A percentile compares a stretch with the other conserved stretches of the same genome.
These are phyloP conservation scores for Blastobotrys raffinosifermentans DNA, from an alignment of 1,139 yeast genomes.

Conservation along the genomic window DNA sequence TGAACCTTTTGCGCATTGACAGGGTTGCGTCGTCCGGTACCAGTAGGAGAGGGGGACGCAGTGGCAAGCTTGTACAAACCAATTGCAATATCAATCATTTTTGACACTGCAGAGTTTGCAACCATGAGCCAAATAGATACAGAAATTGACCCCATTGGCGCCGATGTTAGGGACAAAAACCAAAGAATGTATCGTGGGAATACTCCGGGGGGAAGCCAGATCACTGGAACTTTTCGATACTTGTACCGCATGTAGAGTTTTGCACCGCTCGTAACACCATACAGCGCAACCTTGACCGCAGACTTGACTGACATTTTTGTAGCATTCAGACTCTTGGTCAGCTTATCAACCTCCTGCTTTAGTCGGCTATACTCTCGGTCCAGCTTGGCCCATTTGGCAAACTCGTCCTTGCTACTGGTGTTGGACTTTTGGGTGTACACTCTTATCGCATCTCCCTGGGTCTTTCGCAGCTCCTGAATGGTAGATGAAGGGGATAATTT, in stretches of 20 bases:
- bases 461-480: slow-evolving; percentile 35
- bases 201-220: slow-evolving; percentile 54
- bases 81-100: background rate
- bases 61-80: no score
- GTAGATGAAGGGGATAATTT: slow-evolving; percentile 34
- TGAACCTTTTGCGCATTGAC: no score
- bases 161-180: slow-evolving; percentile 55
- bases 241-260: slow-evolving; percentile 47
- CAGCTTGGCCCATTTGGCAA: slow-evolving; percentile 93
- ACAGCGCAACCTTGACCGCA: slow-evolving; percentile 24
- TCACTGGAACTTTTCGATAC: slow-evolving; percentile 53
- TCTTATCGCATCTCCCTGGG: slow-evolving; percentile 43
- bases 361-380: slow-evolving; percentile 65
- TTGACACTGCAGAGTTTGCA: slow-evolving; percentile 25
- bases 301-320: slow-evolving; percentile 36
- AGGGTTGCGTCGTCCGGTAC: no score
- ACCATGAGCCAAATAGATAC: slow-evolving; percentile 36
- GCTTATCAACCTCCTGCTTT: slow-evolving; percentile 44
- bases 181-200: slow-evolving; percentile 56
- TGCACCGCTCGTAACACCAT: slow-evolving; percentile 31
- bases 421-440: slow-evolving; percentile 50
- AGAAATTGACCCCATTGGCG: slow-evolving; percentile 40
- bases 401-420: slow-evolving; percentile 85
- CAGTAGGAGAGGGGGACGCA: no score
- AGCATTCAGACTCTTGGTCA: slow-evolving; percentile 26